Conservation (phyloP, 495 filamentous ascomycete genomes). For the Penicillium psychrofluorescens region DNA sequence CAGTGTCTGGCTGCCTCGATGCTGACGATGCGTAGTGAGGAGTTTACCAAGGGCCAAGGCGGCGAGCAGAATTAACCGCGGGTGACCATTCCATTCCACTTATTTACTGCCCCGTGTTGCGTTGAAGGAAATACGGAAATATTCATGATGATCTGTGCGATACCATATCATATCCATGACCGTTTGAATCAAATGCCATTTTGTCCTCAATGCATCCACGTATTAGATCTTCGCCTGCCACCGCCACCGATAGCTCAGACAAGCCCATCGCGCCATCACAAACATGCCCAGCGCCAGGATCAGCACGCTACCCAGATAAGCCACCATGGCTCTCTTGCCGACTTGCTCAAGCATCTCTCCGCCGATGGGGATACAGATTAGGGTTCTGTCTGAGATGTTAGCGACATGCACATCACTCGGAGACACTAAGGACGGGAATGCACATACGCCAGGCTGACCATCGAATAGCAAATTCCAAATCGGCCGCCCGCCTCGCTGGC, state of each 20-base stretch:
- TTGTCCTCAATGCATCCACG: not conserved
- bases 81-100: not conserved
- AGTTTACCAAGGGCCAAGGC: slow-evolving; percentile 58
- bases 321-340: slow-evolving; percentile 26
- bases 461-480: slow-evolving; percentile 58
- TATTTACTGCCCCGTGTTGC: not conserved
- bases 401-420: not conserved
- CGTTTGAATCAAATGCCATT: not conserved
- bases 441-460: slow-evolving; percentile 53
- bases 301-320: slow-evolving; percentile 31
- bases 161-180: not conserved
- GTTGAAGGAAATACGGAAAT: not conserved
- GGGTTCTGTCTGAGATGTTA: slow-evolving; percentile 14
- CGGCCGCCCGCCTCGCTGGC: slow-evolving; percentile 58
- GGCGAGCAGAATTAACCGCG: slow-evolving; percentile 61
- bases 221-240: slow-evolving; percentile 30
- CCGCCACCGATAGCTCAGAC: slow-evolving; percentile 40
- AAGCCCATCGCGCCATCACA: slow-evolving; percentile 40
- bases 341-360: slow-evolving; percentile 36
- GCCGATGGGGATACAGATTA: slow-evolving; percentile 34
- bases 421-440: not conserved
- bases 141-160: not conserved
- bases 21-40: slow-evolving; percentile 43
- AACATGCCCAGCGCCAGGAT: slow-evolving; percentile 30
- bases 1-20: not conserved